phyloP scores from a whole-genome alignment of 768 basidiomycete genomes.

The Suillus fuscotomentosus region DNA sequence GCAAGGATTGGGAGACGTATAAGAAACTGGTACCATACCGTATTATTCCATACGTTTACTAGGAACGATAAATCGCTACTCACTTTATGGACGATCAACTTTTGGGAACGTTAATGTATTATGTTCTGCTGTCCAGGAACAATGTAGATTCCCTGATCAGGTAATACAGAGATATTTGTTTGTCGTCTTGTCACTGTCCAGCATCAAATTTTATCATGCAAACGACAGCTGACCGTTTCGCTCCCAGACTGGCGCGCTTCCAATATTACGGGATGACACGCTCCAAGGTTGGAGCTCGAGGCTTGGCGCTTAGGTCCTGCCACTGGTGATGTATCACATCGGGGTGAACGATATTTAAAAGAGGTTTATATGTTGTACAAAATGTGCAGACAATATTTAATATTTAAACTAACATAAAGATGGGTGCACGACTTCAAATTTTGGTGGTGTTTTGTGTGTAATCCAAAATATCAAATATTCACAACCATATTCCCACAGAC shows the following conservation, averaged over 20 bases:
- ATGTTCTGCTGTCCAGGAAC: neutral
- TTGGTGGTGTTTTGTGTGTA: no score
- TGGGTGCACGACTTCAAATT: no score
- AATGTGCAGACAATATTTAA: no score
- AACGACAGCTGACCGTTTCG: neutral
- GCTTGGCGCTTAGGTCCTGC: neutral
- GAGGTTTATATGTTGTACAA: no score
- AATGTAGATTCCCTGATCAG: neutral
- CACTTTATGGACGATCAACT: neutral
- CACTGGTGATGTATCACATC: no score
- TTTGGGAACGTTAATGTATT: neutral
- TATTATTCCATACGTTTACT: slow-evolving; percentile 86
- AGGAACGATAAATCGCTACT: slow-evolving; percentile 6
- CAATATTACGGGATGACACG: no score
- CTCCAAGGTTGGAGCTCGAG: neutral
- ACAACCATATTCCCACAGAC: no score
- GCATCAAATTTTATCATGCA: neutral
- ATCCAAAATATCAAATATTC: no score
- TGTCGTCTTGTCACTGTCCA: neutral
- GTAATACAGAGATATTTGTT: neutral
- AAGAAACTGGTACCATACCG: slow-evolving; percentile 81
- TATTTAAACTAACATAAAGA: no score
- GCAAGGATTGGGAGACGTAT: slow-evolving; percentile 92
- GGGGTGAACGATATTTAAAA: no score
- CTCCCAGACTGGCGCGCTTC: neutral